Base-by-base conservation (phyloP, 1,139 yeast species). In the Debaryomyces sp. region DNA sequence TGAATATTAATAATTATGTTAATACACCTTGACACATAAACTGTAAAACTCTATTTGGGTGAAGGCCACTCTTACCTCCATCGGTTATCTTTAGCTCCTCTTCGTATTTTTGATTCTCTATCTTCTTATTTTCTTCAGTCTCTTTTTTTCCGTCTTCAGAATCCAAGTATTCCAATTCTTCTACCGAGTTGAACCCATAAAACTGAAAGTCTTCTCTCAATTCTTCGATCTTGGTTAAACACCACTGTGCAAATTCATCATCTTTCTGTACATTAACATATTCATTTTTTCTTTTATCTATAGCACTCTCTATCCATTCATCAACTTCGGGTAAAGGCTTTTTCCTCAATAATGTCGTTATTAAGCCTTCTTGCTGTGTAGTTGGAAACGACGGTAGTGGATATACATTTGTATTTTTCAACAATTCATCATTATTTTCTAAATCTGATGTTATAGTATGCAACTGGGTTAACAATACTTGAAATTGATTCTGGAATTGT, bases 301-400 rank as follows among this genome's bases (percentile, higher is more conserved):
- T 68, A 1, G 94, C 91, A 17, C 75, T 73, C 15, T 77, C 77
- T 13, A 90, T 81, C 98, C 97, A 91, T 42, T 84, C 89, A 48
- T 85, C 90, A 1, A 92, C 96, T 57, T 91, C 97, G 0, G 98
- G 98, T 12, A 89, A 72, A 44, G 88, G 85, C 63, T 92, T 92
- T 64, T 91, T 94, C 50, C 98, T 77, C 52, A 94, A 69, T 53
- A 94, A 72, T 0, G 97, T 90, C 0, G 96, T 87, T 48, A 92
- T 71, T 43, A 92, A 73, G 1, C 89, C 89, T 60, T 88, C 92
- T 53, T 89, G 94, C 39, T 89, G 87, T 1, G 89, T 80, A 0
- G 96, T 82, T 3, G 97, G 97, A 62, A 92, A 94, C 24, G 78
- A 78, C 0, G 94, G 88, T 41, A 89, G 71, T 1, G 98, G 98